Conservation (phyloP, 148 eudicot genomes). For the Vaccinium corymbosum region DNA sequence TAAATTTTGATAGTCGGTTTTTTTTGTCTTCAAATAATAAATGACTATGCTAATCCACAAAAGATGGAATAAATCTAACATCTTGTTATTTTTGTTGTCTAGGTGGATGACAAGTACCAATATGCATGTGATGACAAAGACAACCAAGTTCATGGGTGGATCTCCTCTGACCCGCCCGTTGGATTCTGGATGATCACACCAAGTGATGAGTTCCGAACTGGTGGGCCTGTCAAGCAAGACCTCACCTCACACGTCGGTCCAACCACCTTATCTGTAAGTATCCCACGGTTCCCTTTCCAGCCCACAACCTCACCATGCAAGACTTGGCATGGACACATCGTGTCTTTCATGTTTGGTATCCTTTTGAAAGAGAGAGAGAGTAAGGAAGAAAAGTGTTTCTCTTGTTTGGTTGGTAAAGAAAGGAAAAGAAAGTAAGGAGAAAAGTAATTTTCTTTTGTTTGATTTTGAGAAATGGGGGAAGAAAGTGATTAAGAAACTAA, state of each 20-base stretch:
- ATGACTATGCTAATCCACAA: too few species aligned
- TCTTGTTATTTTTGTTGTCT: neutral
- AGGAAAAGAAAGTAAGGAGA: neutral
- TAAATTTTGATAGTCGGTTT: too few species aligned
- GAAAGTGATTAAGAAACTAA: neutral
- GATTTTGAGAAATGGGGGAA: neutral
- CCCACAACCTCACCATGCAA: neutral
- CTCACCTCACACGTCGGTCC: slow-evolving; percentile 71
- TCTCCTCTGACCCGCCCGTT: slow-evolving; percentile 29
- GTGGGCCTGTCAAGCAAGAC: slow-evolving; percentile 68
- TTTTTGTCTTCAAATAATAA: too few species aligned
- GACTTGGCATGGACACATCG: neutral
- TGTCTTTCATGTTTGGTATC: neutral
- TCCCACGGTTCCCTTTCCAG: neutral
- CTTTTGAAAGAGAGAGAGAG: neutral
- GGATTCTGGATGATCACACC: slow-evolving; percentile 72
- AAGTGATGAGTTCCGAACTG: slow-evolving; percentile 50
- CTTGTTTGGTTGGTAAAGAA: too few species aligned
- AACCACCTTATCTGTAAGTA: slow-evolving; percentile 44
- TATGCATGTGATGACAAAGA: slow-evolving; percentile 55
- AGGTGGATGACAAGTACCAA: slow-evolving; percentile 73
- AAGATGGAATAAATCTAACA: too few species aligned
- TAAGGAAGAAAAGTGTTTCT: neutral
- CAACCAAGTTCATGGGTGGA: slow-evolving; percentile 65
- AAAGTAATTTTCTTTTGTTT: neutral